Percentiles rank a stretch among this genome's conserved stretches.
Evolutionary conservation across 345 rosid genomes (phyloP).

Genomic region (Populus euphratica): DNA sequence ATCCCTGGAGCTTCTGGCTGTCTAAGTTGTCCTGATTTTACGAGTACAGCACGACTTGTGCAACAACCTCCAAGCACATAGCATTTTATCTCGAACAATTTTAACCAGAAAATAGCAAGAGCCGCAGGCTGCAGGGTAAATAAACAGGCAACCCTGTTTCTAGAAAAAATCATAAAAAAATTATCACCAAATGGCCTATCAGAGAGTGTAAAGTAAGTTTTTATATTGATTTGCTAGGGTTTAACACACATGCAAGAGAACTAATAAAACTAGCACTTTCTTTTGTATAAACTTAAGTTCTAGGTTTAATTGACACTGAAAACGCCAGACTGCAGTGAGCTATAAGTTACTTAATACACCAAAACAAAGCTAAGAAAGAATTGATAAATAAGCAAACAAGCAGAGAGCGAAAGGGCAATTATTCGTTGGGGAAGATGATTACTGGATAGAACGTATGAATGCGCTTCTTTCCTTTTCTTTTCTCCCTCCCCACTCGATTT

Average conservation of each 20-base stretch:
- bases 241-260: not conserved
- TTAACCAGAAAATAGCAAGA: not conserved
- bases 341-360: too few relatives aligned
- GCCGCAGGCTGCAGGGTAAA: not conserved
- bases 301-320: too few relatives aligned
- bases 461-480: too few relatives aligned
- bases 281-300: too few relatives aligned
- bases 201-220: not conserved
- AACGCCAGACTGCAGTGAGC: too few relatives aligned
- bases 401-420: too few relatives aligned
- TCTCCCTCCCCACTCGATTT: too few relatives aligned
- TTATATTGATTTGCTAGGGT: not conserved
- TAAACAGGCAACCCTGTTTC: not conserved
- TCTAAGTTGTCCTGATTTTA: constrained; percentile 72
- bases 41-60: constrained; percentile 90
- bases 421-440: too few relatives aligned
- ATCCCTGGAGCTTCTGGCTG: constrained; percentile 98
- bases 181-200: not conserved
- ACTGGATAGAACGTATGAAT: not conserved
- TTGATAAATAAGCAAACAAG: too few relatives aligned
- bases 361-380: too few relatives aligned
- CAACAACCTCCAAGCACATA: constrained; percentile 69
- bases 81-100: constrained; percentile 6
- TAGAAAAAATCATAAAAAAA: not conserved
- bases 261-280: too few relatives aligned